Conservation (phyloP, 805 yeast species). For the Teunomyces gatunensis region DNA sequence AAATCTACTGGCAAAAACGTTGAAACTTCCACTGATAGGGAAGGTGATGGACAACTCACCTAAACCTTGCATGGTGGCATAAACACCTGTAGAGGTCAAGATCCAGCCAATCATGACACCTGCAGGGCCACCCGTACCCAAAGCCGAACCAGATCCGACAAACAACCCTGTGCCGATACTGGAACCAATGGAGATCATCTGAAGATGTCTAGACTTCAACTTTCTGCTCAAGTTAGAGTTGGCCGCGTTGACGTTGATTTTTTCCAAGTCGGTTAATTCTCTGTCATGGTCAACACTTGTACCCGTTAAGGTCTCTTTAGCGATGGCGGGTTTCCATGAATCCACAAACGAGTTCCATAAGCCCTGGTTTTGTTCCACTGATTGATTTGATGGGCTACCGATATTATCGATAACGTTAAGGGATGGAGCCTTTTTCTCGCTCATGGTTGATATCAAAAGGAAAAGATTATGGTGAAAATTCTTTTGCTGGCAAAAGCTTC, state of each 20-base stretch:
- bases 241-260: conserved; percentile 25
- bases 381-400: conserved; percentile 13
- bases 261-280: conserved; percentile 26
- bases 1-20: conserved; percentile 49
- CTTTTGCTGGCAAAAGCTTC: background rate
- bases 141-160: conserved; percentile 45
- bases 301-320: conserved; percentile 17
- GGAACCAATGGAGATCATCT: conserved; percentile 71
- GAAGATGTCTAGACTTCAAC: conserved; percentile 48
- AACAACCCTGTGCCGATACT: conserved; percentile 66
- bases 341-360: conserved; percentile 27
- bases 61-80: conserved; percentile 35
- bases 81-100: conserved; percentile 22
- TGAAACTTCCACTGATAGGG: conserved; percentile 55
- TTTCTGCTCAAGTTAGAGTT: conserved; percentile 27
- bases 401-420: conserved; percentile 10
- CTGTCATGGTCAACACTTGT: conserved; percentile 16
- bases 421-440: conserved; percentile 4
- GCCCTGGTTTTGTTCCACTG: conserved; percentile 12
- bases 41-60: conserved; percentile 54
- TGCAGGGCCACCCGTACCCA: conserved; percentile 34
- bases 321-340: conserved; percentile 35
- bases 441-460: background rate
- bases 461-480: conserved; percentile 2
- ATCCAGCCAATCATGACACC: conserved; percentile 28